Base-by-base conservation (phyloP, 352 stramenopile genomes). In the Phytophthora pistaciae region DNA sequence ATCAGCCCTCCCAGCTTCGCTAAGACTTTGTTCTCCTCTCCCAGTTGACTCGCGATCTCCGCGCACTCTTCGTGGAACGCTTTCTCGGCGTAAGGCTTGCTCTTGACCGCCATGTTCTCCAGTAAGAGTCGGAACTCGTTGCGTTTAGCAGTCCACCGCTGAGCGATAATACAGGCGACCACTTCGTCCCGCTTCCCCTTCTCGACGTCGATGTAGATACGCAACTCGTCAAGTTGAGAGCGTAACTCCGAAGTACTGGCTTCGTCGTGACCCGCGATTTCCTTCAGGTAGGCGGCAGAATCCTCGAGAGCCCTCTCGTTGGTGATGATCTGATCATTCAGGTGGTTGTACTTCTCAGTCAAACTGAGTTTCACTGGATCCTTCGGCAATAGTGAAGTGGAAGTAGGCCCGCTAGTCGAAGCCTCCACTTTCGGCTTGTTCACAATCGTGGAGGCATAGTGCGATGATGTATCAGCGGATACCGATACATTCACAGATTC, bases 221-320 rank as follows among this genome's bases (percentile, higher is more conserved):
- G 55, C 27, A 90, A 60, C 20, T 79, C 75, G 25, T 80, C 56
- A 14, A 80, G 74, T 38, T 82, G 70, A 11, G 44, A 60, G 33
- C 72, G 79, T 38, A 76, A 53, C 23, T 77, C 56, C 7, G 66
- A 58, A 1, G 62, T 72, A 11, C 61, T 56, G 2, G 56, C 11
- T 42, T 78, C 66, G 42, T 74, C 69, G n/a, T 70, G 57, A 0
- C 69, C 42, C 20, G 77, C 60, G 14, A 54, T 72, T 49, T 58
- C 33, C 23, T 74, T 64, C 20, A 84, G 60, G 46, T 72, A 66
- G n/a, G 58, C 29, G 1, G 77, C 44, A 20, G 73, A 70, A 56
- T 72, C 60, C 1, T 74, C 67, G 1, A 86, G 38, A 3, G 73
- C 75, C 36, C 49, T 66, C 53, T 85, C 68, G 63, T 85, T 84